Conservation (phyloP, 1,139 yeast species). For the Geotrichum siamense region DNA sequence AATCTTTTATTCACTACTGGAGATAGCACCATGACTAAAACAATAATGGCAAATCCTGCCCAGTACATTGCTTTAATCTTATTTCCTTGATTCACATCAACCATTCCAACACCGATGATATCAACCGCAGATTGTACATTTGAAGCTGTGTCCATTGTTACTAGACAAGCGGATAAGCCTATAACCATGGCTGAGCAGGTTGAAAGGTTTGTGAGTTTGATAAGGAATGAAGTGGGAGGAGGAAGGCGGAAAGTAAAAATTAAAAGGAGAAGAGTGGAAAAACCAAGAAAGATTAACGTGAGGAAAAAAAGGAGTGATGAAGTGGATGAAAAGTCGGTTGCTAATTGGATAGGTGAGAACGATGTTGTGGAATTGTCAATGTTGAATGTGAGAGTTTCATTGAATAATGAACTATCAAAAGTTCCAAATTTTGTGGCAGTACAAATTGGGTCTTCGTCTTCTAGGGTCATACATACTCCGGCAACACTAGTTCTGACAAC, state of each 20-base stretch:
- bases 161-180: conserved; percentile 2
- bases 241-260: conserved; percentile 3
- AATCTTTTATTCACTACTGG: not conserved
- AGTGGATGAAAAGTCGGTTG: not conserved
- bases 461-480: conserved; percentile 14
- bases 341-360: no score
- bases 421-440: conserved; percentile 5
- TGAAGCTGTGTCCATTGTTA: conserved; percentile 15
- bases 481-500: conserved; percentile 7
- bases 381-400: conserved; percentile 7
- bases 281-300: conserved; percentile 5
- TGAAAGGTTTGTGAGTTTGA: not conserved
- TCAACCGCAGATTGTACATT: conserved; percentile 43
- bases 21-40: not conserved
- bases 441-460: conserved; percentile 6
- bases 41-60: conserved; percentile 50
- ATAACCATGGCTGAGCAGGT: conserved; percentile 1
- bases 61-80: conserved; percentile 58
- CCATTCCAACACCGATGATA: conserved; percentile 46
- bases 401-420: conserved; percentile 7
- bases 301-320: conserved; percentile 8
- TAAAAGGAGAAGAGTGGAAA: not conserved
- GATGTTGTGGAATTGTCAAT: conserved; percentile 2
- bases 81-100: conserved; percentile 43
- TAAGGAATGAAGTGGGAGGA: not conserved